Base-by-base conservation (phyloP, 1,284 basidiomycete genomes). In the Neonothopanus nambi region DNA sequence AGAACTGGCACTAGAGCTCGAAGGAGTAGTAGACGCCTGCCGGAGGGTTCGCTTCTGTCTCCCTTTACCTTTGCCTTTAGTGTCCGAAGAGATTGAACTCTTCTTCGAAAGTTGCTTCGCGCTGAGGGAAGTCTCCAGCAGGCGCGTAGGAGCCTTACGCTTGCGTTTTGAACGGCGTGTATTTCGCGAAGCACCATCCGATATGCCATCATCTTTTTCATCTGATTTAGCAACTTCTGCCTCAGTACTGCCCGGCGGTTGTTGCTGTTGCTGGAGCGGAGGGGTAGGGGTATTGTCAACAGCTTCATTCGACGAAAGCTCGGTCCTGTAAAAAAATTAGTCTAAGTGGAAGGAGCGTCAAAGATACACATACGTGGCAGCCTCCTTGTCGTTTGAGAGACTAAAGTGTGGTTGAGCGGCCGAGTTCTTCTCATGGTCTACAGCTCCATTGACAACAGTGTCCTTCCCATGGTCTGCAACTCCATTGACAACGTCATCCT, bases 1-100 rank as follows among this genome's bases (percentile, higher is more conserved):
- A 7, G 64, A 61, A 40, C 66, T 73, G 23, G 70, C 68, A 47
- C 70, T 66, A 36, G 76, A 76, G 28, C 68, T 71, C 8, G 62
- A 62, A 13, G 55, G 47, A 5, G 55, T 60, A 50, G 52, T 59
- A 49, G 58, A 49, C 48, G 33, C 35, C 17, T 57, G 51, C 26
- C 62, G 36, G 56, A 30, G 59, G 57, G n/a, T n/a, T n/a, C n/a
- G n/a, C n/a, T n/a, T n/a, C n/a, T 50, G 49, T 56, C 65, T 63
- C 21, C 55, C 63, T 54, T 66, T 62, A 41, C 45, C 51, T 48
- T 53, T 57, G 13, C 36, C 57, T 58, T 36, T 58, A 12, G 43
- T 4, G 20, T 30, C 35, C 24, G 37, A 15, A 6, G 28, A 53
- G 18, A 23, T 24, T 28, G 26, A 28, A 28, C 47, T 48, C 41